Percentiles rank a stretch among this genome's conserved stretches.
Conservation (phyloP, 2,329 filamentous ascomycete genomes). For the Graphiopsis chlorocephala region DNA sequence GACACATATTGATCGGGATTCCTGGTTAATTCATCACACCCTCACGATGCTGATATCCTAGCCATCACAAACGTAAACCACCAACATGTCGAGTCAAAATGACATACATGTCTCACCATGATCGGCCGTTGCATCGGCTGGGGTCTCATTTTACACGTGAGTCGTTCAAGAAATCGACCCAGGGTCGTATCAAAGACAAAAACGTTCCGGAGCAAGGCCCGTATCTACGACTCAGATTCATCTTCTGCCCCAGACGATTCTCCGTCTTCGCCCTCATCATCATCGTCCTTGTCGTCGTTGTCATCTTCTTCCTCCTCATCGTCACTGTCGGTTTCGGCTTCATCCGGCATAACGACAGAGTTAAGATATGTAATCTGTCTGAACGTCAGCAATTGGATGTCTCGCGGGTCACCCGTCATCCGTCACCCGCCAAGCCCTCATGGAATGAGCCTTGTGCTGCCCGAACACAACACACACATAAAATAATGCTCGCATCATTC, state of each 20-base stretch:
- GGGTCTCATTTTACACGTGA: constrained; percentile 6
- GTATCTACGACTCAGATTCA: constrained; percentile 7
- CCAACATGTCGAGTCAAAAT: not conserved
- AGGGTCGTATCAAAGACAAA: not conserved
- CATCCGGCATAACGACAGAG: constrained; percentile 50
- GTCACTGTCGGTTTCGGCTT: constrained; percentile 30
- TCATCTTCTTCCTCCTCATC: constrained; percentile 29
- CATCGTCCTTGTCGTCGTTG: constrained; percentile 14
- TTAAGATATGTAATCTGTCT: constrained; percentile 50
- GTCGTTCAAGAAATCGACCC: not conserved
- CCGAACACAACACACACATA: not conserved
- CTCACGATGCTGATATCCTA: not conserved
- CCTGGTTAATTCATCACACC: not conserved
- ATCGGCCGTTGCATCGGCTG: not conserved
- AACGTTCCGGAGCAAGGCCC: not conserved
- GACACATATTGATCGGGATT: not conserved
- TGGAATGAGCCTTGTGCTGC: not conserved
- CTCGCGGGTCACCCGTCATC: not conserved
- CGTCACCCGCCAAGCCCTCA: not conserved
- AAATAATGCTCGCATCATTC: not conserved
- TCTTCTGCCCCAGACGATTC: not conserved
- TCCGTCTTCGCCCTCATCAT: constrained; percentile 23
- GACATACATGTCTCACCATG: constrained; percentile 13
- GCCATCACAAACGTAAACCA: not conserved
- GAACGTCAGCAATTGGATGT: not conserved